These are phyloP conservation scores for Phytophthora sp. DNA, from an alignment of 352 stramenopile species.

Conservation along the genomic window DNA sequence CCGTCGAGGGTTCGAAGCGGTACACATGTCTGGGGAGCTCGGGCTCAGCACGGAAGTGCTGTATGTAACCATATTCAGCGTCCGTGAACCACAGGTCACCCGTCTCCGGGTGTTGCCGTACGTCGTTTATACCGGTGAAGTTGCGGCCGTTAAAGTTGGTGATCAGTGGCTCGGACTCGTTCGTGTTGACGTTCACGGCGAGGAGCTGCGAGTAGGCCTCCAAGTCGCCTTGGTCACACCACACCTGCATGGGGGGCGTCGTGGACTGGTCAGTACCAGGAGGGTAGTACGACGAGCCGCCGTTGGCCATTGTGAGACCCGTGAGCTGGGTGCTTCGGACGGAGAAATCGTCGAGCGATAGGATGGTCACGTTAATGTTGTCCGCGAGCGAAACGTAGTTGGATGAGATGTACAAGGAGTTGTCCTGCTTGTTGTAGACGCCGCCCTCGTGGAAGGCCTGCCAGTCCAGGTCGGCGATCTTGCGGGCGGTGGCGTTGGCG, in stretches of 20 bases:
- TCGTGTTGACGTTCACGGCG: constrained; percentile 25
- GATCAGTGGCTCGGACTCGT: constrained; percentile 17
- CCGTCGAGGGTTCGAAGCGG: constrained; percentile 31
- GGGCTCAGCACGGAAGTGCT: constrained; percentile 22
- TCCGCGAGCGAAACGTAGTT: constrained; percentile 16
- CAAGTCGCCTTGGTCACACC: constrained; percentile 27
- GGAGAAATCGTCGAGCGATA: constrained; percentile 22
- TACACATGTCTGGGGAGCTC: constrained; percentile 19
- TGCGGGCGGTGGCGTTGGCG: neutral
- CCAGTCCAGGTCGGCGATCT: constrained; percentile 18
- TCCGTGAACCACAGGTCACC: constrained; percentile 30
- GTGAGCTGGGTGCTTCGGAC: constrained; percentile 18
- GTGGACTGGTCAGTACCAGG: constrained; percentile 8
- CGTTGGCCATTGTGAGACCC: constrained; percentile 18
- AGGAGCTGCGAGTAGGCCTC: constrained; percentile 14
- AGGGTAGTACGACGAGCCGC: constrained; percentile 22
- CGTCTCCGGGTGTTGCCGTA: constrained; percentile 23
- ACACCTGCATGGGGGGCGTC: constrained; percentile 25
- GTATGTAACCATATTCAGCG: constrained; percentile 15
- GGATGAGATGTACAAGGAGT: constrained; percentile 25
- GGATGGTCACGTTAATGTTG: constrained; percentile 26
- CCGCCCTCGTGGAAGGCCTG: constrained; percentile 24
- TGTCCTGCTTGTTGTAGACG: constrained; percentile 30
- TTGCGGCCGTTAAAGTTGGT: constrained; percentile 28
- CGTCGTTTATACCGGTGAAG: constrained; percentile 24